A percentile compares a stretch with the other conserved stretches of the same genome.
Evolutionary conservation across 2,329 filamentous ascomycete species (phyloP).

Genomic region (Periconia digitata): DNA sequence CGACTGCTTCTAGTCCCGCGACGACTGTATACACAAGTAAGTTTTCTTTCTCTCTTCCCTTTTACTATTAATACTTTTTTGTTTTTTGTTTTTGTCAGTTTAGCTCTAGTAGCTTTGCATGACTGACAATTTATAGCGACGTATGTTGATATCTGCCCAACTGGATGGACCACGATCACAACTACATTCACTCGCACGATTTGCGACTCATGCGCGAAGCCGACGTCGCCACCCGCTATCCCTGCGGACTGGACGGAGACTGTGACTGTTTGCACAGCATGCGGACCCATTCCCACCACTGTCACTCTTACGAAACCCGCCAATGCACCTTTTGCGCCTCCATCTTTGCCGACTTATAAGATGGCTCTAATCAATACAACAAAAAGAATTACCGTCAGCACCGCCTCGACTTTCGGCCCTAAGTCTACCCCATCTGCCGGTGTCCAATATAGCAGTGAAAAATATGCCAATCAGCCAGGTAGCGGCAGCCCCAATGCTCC

Average conservation of each 20-base stretch:
- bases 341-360: no score
- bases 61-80: no score
- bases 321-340: constrained; percentile 7
- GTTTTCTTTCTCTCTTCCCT: background rate
- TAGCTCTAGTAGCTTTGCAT: no score
- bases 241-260: constrained; percentile 37
- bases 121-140: constrained; percentile 13
- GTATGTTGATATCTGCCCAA: constrained; percentile 41
- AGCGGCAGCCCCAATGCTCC: no score
- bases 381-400: no score
- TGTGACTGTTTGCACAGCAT: constrained; percentile 27
- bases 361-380: no score
- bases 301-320: constrained; percentile 37
- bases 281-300: constrained; percentile 28
- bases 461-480: no score
- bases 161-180: constrained; percentile 36
- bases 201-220: constrained; percentile 23
- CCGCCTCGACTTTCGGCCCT: no score
- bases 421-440: no score
- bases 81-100: no score
- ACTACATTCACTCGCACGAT: constrained; percentile 33
- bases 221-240: constrained; percentile 20
- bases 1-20: constrained; percentile 12
- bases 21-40: constrained; percentile 25
- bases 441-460: no score